Evolutionary conservation across 352 stramenopile species (phyloP).

Genomic region (Phytopythium montanum): DNA sequence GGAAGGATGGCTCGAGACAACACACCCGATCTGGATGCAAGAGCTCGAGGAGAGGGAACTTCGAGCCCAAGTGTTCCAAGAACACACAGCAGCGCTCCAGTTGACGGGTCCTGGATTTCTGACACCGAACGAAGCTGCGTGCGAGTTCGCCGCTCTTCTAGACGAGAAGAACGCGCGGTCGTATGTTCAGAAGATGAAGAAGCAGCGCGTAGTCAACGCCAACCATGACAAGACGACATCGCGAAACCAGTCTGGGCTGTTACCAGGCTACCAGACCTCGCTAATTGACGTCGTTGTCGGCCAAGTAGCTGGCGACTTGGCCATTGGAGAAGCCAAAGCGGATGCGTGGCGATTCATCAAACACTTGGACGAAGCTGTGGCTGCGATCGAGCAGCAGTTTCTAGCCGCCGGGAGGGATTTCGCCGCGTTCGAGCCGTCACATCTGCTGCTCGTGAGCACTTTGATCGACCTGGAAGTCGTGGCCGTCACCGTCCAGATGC

Average conservation of each 20-base stretch:
- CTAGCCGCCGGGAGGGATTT: slow-evolving; percentile 13
- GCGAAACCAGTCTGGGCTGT: neutral
- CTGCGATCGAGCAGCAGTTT: slow-evolving; percentile 23
- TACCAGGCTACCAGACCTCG: slow-evolving; percentile 4
- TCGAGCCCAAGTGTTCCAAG: slow-evolving; percentile 50
- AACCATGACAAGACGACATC: neutral
- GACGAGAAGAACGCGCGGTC: slow-evolving; percentile 55
- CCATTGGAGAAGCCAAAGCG: slow-evolving; percentile 34
- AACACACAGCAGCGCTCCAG: slow-evolving; percentile 54
- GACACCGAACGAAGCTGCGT: slow-evolving; percentile 18
- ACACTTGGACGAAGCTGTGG: slow-evolving; percentile 44
- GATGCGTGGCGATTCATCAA: slow-evolving; percentile 23
- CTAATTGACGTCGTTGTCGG: slow-evolving; percentile 31
- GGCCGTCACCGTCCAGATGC: slow-evolving; percentile 35
- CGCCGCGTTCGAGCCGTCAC: slow-evolving; percentile 20
- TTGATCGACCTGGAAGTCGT: slow-evolving; percentile 23
- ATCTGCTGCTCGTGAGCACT: slow-evolving; percentile 27
- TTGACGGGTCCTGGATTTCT: slow-evolving; percentile 50
- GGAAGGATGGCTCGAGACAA: slow-evolving; percentile 63
- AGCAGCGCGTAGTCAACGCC: slow-evolving; percentile 10
- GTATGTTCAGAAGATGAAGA: slow-evolving; percentile 59
- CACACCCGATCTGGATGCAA: slow-evolving; percentile 73
- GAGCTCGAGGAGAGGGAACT: slow-evolving; percentile 65
- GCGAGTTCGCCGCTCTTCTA: slow-evolving; percentile 48
- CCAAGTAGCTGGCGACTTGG: slow-evolving; percentile 28